Conservation (phyloP, 2,329 filamentous ascomycete genomes). For the Hypoxylon sp. region DNA sequence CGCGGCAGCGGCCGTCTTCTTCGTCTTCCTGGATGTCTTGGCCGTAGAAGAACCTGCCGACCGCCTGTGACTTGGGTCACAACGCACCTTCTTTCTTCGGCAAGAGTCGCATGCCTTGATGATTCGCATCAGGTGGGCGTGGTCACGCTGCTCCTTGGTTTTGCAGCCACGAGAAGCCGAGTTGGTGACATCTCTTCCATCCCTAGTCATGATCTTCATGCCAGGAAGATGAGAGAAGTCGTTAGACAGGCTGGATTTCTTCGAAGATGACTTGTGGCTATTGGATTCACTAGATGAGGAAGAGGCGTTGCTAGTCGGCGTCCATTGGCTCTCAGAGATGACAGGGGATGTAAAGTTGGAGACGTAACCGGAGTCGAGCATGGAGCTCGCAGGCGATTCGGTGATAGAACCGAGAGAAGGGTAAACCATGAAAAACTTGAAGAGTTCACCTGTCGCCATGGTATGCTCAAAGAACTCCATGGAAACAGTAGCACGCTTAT, state of each 20-base stretch:
- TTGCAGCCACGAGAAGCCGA: conserved; percentile 74
- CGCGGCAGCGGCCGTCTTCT: conserved; percentile 48
- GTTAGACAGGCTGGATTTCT: conserved; percentile 50
- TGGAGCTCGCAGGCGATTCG: conserved; percentile 62
- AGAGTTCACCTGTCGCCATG: conserved; percentile 68
- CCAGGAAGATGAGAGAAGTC: conserved; percentile 71
- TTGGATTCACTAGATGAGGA: conserved; percentile 53
- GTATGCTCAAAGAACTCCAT: conserved; percentile 72
- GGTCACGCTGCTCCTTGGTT: conserved; percentile 77
- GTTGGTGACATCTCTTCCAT: conserved; percentile 74
- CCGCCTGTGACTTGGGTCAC: conserved; percentile 72
- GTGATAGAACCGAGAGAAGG: conserved; percentile 57
- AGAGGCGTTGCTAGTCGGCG: conserved; percentile 54
- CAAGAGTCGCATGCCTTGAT: conserved; percentile 77
- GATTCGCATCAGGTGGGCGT: conserved; percentile 76
- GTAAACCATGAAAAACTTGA: conserved; percentile 72
- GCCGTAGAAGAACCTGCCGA: conserved; percentile 54
- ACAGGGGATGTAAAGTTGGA: conserved; percentile 67
- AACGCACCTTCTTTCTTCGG: conserved; percentile 74
- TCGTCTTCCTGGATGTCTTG: conserved; percentile 62
- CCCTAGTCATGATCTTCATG: conserved; percentile 77
- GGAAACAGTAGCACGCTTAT: conserved; percentile 71
- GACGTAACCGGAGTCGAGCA: conserved; percentile 62
- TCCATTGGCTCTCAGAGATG: conserved; percentile 64
- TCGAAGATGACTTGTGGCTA: conserved; percentile 49